Base-by-base conservation (phyloP, 768 basidiomycete species). In the Heimioporus sp. region DNA sequence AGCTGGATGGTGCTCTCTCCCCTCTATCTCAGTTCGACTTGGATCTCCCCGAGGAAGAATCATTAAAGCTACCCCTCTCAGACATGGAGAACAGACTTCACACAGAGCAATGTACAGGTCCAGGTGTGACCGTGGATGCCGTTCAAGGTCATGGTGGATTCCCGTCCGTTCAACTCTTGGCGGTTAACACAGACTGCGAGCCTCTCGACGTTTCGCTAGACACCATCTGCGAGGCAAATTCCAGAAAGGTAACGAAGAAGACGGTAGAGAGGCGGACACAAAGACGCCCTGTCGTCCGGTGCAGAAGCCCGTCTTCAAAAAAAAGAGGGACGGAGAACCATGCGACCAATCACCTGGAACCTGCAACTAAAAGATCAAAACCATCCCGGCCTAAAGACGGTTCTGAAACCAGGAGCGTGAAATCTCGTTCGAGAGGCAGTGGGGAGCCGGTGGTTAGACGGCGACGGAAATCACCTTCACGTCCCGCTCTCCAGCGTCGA, bases 11-110 rank as follows among this genome's bases (percentile, higher is more conserved):
- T 10, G 20, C 50, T n/a, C 51, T 61, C 13, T 65, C 63, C 5
- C 56, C 56, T 24, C 49, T 67, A 34, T 56, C 61, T 28, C 63
- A 66, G 19, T 69, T 67, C 51, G 55, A 60, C 36, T 43, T 60
- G 53, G 60, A 61, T 41, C 48, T 51, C 12, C 51, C 52, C 6
- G 54, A 60, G 44, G 55, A 52, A 61, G 66, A 64, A 48, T 46
- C 24, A 28, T 17, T 17, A 17, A 64, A 64, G 30, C 17, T 52
- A 6, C 64, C 61, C 20, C 34, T 65, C 13, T 60, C 65, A 12
- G 58, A 65, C 24, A 55, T 52, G 20, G 53, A 65, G 49, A 65
- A 65, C 46, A 56, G 50, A 45, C 46, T 38, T 40, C 37, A 53
- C 38, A 49, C 56, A 20, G 56, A 46, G 16, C 56, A 55, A 24